Evolutionary conservation across 2,329 filamentous ascomycete genomes (phyloP).

Genomic region (Scytalidium sp.): DNA sequence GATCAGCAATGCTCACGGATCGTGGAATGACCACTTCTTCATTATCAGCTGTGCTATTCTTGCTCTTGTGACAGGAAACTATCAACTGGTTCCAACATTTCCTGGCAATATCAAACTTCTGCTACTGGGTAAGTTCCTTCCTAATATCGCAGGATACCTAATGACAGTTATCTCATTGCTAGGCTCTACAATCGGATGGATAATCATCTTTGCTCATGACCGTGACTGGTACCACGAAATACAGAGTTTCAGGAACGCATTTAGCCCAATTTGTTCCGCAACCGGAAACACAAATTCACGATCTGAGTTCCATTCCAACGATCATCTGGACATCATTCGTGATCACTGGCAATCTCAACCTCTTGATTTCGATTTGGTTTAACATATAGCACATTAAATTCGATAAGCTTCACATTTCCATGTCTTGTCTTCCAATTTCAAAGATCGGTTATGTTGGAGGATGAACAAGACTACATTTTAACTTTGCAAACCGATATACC

Average conservation of each 20-base stretch:
- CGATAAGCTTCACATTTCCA: neutral
- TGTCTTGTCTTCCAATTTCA: neutral
- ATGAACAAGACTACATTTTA: no score
- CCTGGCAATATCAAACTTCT: neutral
- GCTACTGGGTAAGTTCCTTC: neutral
- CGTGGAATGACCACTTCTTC: neutral
- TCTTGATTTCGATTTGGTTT: neutral
- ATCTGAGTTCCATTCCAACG: constrained; percentile 4
- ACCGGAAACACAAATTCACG: constrained; percentile 3
- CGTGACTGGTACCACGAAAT: neutral
- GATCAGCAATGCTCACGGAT: neutral
- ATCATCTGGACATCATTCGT: constrained; percentile 1
- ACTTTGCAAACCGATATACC: no score
- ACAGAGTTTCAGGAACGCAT: neutral
- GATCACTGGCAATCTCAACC: neutral
- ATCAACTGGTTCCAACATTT: neutral
- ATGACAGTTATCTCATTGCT: neutral
- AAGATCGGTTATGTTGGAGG: no score
- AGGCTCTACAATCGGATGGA: neutral
- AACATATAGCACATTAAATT: neutral
- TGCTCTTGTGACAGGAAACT: neutral
- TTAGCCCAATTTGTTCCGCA: neutral
- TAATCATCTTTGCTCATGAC: neutral
- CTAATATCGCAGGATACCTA: neutral
- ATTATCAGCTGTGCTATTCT: neutral